Percentiles rank a stretch among this genome's conserved stretches.
phyloP scores from a whole-genome alignment of 2,329 filamentous ascomycete species.

The Colletotrichum lindemuthianum region DNA sequence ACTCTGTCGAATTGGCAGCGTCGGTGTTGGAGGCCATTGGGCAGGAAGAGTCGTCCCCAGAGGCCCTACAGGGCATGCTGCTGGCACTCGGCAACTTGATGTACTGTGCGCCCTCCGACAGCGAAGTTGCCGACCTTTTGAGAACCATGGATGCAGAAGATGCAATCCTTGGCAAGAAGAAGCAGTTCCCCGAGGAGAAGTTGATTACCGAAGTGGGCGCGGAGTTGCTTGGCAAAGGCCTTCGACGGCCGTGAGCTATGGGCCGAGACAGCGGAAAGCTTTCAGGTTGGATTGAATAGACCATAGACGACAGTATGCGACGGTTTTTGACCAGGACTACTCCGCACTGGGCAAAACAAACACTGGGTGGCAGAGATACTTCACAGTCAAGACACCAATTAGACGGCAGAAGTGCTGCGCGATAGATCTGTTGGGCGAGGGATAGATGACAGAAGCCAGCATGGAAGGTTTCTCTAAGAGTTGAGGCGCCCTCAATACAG shows the following conservation, averaged over 20 bases:
- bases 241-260: slow-evolving; percentile 45
- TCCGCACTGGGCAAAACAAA: too few species aligned
- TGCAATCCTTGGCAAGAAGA: slow-evolving; percentile 68
- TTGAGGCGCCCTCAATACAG: too few species aligned
- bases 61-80: slow-evolving; percentile 81
- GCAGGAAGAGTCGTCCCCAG: slow-evolving; percentile 68
- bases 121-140: slow-evolving; percentile 83
- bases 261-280: not conserved
- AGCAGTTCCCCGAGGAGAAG: slow-evolving; percentile 65
- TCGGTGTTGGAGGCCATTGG: slow-evolving; percentile 79
- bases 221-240: slow-evolving; percentile 62
- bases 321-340: too few species aligned
- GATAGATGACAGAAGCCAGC: too few species aligned
- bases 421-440: too few species aligned
- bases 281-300: too few species aligned
- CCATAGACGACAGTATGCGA: too few species aligned
- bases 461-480: too few species aligned
- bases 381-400: too few species aligned
- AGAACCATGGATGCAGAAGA: slow-evolving; percentile 78
- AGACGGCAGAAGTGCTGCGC: too few species aligned
- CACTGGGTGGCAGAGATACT: too few species aligned
- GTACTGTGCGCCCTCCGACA: slow-evolving; percentile 75
- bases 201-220: slow-evolving; percentile 65
- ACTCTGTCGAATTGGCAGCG: slow-evolving; percentile 84
- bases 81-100: slow-evolving; percentile 80